A percentile compares a stretch with the other conserved stretches of the same genome.
These are phyloP conservation scores for Nicotiana sylvestris DNA, from an alignment of 257 asterid species.

Conservation along the genomic window DNA sequence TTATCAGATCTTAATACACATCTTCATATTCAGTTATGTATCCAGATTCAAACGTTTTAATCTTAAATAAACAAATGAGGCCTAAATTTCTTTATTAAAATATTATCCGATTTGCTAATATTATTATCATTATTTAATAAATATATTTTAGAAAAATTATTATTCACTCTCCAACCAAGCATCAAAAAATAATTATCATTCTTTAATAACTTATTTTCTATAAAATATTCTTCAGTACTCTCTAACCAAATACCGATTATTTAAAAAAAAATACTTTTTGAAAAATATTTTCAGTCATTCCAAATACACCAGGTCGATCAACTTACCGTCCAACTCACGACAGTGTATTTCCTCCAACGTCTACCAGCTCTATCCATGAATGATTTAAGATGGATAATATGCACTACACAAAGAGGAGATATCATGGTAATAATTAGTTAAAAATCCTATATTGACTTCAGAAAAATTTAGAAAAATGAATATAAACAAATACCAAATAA, in stretches of 20 bases:
- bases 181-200: too few relatives aligned
- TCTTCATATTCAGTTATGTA: too few relatives aligned
- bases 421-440: neutral
- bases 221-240: neutral
- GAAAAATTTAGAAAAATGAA: neutral
- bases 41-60: too few relatives aligned
- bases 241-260: neutral
- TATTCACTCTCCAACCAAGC: too few relatives aligned
- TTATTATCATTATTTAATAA: neutral
- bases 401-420: neutral
- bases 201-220: too few relatives aligned
- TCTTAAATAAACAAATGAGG: too few relatives aligned
- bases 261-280: too few relatives aligned
- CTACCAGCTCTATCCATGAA: conserved; percentile 57
- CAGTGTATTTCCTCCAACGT: conserved; percentile 66
- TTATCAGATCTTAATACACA: too few relatives aligned
- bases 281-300: neutral
- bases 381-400: conserved; percentile 21
- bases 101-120: neutral
- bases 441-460: too few relatives aligned
- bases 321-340: conserved; percentile 74
- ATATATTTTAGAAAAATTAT: neutral
- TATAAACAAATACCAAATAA: neutral
- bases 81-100: too few relatives aligned
- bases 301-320: neutral